Evolutionary conservation across 305 asterid species (phyloP).

Genomic region (Fraxinus platypoda): DNA sequence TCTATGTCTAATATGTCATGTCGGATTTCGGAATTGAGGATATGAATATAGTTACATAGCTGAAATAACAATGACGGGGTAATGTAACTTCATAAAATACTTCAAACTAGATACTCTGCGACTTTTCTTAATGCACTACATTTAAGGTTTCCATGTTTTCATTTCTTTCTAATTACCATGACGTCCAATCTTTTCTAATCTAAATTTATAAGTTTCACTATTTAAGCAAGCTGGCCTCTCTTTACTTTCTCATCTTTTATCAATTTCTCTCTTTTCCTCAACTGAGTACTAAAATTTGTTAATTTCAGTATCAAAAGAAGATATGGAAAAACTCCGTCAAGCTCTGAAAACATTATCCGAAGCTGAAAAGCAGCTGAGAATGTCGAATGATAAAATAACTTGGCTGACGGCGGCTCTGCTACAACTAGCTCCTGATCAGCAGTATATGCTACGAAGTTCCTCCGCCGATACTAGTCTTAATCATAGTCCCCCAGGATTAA

Average conservation of each 20-base stretch:
- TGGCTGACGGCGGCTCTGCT: slow-evolving; percentile 99
- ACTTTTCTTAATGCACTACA: neutral
- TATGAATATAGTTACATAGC: neutral
- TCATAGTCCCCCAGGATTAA: slow-evolving; percentile 60
- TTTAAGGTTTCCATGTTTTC: neutral
- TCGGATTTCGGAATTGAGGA: neutral
- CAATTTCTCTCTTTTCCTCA: neutral
- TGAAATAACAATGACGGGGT: neutral
- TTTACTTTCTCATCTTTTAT: neutral
- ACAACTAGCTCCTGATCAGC: slow-evolving; percentile 98
- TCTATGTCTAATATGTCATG: neutral
- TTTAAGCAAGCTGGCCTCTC: neutral
- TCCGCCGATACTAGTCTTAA: slow-evolving; percentile 67
- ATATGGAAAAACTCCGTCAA: slow-evolving; percentile 91
- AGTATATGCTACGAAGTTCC: slow-evolving; percentile 66
- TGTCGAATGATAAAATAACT: slow-evolving; percentile 79
- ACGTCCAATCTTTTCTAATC: neutral
- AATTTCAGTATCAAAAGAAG: slow-evolving; percentile 73
- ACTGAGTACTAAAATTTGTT: neutral
- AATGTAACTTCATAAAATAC: neutral
- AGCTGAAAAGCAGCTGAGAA: slow-evolving; percentile 97
- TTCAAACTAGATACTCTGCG: neutral
- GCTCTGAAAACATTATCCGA: slow-evolving; percentile 91
- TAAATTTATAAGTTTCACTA: neutral
- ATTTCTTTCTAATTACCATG: neutral